Evolutionary conservation across 2,329 filamentous ascomycete genomes (phyloP), one percentile per base, ranked within the genome.

Genomic region (Aspergillus ochraceoroseus): DNA sequence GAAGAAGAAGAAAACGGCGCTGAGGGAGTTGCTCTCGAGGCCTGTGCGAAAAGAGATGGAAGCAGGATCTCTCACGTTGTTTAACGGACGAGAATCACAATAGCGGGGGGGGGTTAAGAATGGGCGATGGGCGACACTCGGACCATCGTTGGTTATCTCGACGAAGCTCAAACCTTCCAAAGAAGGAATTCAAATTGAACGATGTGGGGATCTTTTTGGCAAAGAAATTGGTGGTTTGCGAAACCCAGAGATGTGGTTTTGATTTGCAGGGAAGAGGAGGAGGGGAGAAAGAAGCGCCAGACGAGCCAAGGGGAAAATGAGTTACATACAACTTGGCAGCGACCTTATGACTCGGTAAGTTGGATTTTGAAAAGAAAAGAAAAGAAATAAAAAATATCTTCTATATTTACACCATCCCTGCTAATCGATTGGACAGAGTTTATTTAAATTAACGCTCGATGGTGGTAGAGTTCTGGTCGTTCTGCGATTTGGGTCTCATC

Each of bases 241-340:
- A 55, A 12, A 49, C 48, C 57, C 57, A 49, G 52, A 49, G 49
- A 38, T 53, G 51, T 59, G 57, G 59, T 57, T 59, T 57, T 58
- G 53, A 51, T 33, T 53, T 59, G 52, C 55, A 60, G 56, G 52
- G 52, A 46, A 47, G 51, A 43, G 33, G 44, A 41, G 43, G 44
- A 46, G 38, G 35, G 34, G 29, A 36, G 31, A 26, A n/a, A 8
- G 33, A 46, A 28, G 12, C 25, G 35, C 17, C 7, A 19, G 15
- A 14, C 14, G 13, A 38, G n/a, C n/a, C n/a, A 46, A 36, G 35
- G 34, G 29, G 37, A 30, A 26, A n/a, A 8, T 30, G 45, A 28
- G 12, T 26, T 32, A 8, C 7, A 19, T 18, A 14, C 14, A n/a
- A 38, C 28, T 31, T 29, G 20, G n/a, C n/a, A n/a, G n/a, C 19